Conservation (phyloP, 2,329 filamentous ascomycete species). For the Ophiobolus disseminans region DNA sequence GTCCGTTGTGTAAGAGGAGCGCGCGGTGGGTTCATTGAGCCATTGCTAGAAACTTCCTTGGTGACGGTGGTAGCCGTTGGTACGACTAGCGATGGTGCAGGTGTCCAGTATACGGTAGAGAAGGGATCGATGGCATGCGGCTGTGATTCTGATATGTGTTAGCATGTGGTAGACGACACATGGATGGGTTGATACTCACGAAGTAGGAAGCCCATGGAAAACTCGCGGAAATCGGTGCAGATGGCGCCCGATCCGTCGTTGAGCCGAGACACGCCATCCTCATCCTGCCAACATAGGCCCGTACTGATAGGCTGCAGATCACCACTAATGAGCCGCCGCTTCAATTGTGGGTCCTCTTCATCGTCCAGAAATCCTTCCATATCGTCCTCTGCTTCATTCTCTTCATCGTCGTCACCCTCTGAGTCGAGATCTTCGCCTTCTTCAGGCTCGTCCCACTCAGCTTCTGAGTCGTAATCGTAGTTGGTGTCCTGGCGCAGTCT, state of each 20-base stretch:
- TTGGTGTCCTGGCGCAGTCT: slow-evolving; percentile 68
- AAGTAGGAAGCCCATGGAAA: slow-evolving; percentile 77
- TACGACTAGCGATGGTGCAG: slow-evolving; percentile 29
- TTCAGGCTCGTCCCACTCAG: slow-evolving; percentile 81
- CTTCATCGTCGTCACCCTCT: slow-evolving; percentile 71
- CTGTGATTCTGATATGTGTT: slow-evolving; percentile 48
- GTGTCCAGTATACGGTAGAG: slow-evolving; percentile 78
- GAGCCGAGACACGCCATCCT: slow-evolving; percentile 49
- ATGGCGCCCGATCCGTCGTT: slow-evolving; percentile 55
- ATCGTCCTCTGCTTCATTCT: slow-evolving; percentile 79
- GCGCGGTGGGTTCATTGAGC: slow-evolving; percentile 50
- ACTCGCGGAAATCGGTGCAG: slow-evolving; percentile 62
- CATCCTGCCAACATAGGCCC: slow-evolving; percentile 84
- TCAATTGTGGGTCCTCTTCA: slow-evolving; percentile 68
- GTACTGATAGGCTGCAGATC: slow-evolving; percentile 78
- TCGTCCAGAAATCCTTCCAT: slow-evolving; percentile 91
- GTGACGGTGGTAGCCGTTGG: slow-evolving; percentile 11
- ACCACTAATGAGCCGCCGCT: slow-evolving; percentile 66
- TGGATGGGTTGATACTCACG: slow-evolving; percentile 57
- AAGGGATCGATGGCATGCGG: slow-evolving; percentile 80
- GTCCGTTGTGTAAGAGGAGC: slow-evolving; percentile 52
- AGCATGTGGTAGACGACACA: slow-evolving; percentile 4
- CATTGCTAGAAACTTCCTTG: slow-evolving; percentile 24
- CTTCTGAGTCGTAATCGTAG: slow-evolving; percentile 87
- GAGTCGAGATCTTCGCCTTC: slow-evolving; percentile 71